Evolutionary conservation across 306 rosid species (phyloP).

Genomic region (Malus asiatica): DNA sequence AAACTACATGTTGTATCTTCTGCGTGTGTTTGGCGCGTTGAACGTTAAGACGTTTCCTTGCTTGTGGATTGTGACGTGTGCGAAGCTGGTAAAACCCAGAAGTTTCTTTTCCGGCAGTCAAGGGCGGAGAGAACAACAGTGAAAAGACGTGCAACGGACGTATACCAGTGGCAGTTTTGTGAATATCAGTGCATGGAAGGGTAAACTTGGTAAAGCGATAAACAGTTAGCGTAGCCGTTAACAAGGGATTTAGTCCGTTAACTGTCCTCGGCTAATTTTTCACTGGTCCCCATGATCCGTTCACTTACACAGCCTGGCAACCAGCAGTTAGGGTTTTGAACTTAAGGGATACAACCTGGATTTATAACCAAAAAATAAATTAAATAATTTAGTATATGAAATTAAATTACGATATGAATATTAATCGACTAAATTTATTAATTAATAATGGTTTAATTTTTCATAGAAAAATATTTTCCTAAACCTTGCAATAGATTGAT

Average conservation of each 20-base stretch:
- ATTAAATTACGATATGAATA: too few species aligned
- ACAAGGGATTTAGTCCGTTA: background rate
- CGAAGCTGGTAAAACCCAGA: background rate
- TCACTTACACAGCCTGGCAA: constrained; percentile 4
- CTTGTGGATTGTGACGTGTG: background rate
- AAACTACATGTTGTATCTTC: too few species aligned
- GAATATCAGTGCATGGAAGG: background rate
- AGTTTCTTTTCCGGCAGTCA: background rate
- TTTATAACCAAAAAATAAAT: too few species aligned
- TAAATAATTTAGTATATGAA: too few species aligned
- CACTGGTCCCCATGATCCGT: background rate
- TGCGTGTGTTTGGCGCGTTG: background rate
- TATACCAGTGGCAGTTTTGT: background rate
- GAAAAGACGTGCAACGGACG: background rate
- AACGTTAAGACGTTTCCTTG: background rate
- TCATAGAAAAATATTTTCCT: background rate
- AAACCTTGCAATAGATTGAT: background rate
- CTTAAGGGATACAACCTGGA: constrained; percentile 8
- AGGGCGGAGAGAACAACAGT: background rate
- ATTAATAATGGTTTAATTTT: background rate
- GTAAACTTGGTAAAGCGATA: background rate
- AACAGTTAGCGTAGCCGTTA: constrained; percentile 4
- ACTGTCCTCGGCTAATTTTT: background rate
- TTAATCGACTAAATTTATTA: too few species aligned
- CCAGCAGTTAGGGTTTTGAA: background rate